Evolutionary conservation across 306 rosid genomes (phyloP).

Genomic region (Erythrophleum fordii): DNA sequence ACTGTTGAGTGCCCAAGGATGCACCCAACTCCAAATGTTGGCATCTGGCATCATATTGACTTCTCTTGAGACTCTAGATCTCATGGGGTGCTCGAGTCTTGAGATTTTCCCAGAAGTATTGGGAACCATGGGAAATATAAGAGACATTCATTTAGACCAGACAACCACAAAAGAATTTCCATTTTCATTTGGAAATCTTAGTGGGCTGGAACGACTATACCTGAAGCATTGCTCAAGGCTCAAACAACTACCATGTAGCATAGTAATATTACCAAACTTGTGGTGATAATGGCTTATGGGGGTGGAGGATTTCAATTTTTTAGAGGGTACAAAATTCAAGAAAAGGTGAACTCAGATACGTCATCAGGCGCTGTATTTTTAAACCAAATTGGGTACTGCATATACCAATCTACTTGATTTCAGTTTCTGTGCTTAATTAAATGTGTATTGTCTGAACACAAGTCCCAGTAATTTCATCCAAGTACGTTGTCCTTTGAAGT

Average conservation of each 20-base stretch:
- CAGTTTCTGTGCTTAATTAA: too few species aligned
- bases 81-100: not conserved
- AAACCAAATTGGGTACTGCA: too few species aligned
- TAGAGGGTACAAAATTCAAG: not conserved
- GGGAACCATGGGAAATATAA: not conserved
- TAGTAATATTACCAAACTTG: not conserved
- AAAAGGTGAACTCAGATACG: not conserved
- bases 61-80: slow-evolving; percentile 14
- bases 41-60: not conserved
- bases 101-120: slow-evolving; percentile 24
- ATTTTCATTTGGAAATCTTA: slow-evolving; percentile 22
- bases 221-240: not conserved
- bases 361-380: too few species aligned
- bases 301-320: not conserved
- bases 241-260: not conserved
- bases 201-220: not conserved
- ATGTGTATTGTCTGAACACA: not conserved
- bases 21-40: not conserved
- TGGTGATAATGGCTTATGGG: not conserved
- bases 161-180: slow-evolving; percentile 15
- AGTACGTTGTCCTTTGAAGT: too few species aligned
- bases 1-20: slow-evolving; percentile 15
- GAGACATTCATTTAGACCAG: not conserved
- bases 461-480: not conserved
- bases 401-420: too few species aligned